Percentiles rank a stretch among this genome's conserved stretches.
Evolutionary conservation across 2,329 filamentous ascomycete species (phyloP).

Genomic region (Ophiostoma populinum): DNA sequence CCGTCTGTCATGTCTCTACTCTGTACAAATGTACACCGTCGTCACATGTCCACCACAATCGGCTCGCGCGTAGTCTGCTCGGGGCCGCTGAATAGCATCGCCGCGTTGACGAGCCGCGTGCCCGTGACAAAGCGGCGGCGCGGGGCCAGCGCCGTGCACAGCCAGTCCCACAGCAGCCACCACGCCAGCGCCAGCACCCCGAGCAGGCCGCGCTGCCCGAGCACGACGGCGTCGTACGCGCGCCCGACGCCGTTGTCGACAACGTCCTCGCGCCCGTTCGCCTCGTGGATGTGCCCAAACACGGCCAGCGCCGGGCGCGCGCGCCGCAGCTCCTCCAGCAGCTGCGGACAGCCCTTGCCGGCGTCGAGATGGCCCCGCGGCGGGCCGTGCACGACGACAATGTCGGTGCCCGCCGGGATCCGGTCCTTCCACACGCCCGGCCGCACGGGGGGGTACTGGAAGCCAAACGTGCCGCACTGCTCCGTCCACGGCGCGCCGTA

Average conservation of each 20-base stretch:
- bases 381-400: conserved; percentile 14
- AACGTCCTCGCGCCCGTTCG: conserved; percentile 12
- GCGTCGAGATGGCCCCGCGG: conserved; percentile 14
- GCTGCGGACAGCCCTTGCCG: conserved; percentile 13
- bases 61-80: conserved; percentile 5
- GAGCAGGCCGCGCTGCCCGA: conserved; percentile 12
- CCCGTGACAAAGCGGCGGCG: background rate
- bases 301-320: conserved; percentile 11
- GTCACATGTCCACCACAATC: conserved; percentile 3
- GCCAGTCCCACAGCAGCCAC: conserved; percentile 8
- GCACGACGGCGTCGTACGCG: conserved; percentile 11
- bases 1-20: too few relatives aligned
- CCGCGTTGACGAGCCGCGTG: conserved; percentile 9
- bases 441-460: conserved; percentile 13
- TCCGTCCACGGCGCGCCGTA: conserved; percentile 15
- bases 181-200: conserved; percentile 10
- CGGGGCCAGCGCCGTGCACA: background rate
- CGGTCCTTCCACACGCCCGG: conserved; percentile 8
- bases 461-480: conserved; percentile 13
- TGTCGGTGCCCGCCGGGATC: conserved; percentile 9
- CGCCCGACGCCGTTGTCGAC: conserved; percentile 10
- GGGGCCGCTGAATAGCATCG: conserved; percentile 3
- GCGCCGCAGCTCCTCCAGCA: conserved; percentile 10
- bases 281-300: conserved; percentile 15
- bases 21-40: too few relatives aligned